phyloP scores from a whole-genome alignment of 768 basidiomycete species.

The Boletus sensibilis region DNA sequence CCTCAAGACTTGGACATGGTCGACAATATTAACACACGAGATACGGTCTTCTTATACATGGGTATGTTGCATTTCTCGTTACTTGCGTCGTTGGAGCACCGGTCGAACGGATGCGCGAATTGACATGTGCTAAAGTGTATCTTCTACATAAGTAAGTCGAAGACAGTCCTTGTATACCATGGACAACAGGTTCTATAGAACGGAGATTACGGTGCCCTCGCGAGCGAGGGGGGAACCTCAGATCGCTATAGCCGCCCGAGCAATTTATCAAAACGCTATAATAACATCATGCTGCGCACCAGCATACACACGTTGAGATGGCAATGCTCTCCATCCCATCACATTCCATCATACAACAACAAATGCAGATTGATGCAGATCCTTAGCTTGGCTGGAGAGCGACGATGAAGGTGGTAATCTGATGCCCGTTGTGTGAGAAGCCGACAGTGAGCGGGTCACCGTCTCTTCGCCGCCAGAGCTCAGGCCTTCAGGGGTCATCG shows the following conservation, averaged over 20 bases:
- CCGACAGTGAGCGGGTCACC: neutral
- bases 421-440: neutral
- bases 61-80: neutral
- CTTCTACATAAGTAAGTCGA: neutral
- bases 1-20: neutral
- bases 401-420: neutral
- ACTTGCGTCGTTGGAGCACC: neutral
- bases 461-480: neutral
- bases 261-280: neutral
- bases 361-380: neutral
- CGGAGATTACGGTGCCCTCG: neutral
- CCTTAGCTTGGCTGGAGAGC: neutral
- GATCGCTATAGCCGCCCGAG: neutral
- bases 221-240: neutral
- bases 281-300: neutral
- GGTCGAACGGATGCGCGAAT: neutral
- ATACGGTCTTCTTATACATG: neutral
- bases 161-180: neutral
- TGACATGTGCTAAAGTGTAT: neutral
- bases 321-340: neutral
- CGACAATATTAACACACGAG: neutral
- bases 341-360: neutral
- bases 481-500: too few relatives aligned
- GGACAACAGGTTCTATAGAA: neutral
- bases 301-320: neutral